Evolutionary conservation across 495 filamentous ascomycete genomes (phyloP).

Genomic region (Apodospora peruviana): DNA sequence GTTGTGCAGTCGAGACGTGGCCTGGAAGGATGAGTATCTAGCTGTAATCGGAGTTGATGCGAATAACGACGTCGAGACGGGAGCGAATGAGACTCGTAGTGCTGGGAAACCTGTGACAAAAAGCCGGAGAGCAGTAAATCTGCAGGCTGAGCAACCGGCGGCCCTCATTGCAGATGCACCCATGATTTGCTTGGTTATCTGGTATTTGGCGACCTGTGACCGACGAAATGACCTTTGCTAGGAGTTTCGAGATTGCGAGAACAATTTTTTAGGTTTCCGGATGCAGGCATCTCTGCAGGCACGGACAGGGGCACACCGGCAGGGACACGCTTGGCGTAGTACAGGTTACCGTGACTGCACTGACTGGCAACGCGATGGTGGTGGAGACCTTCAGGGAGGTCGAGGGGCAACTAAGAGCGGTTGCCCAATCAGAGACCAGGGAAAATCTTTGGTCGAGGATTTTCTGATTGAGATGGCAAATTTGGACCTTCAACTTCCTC

Average conservation of each 20-base stretch:
- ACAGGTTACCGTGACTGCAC: no score
- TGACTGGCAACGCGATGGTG: no score
- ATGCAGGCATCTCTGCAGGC: no score
- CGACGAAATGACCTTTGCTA: neutral
- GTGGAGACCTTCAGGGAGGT: no score
- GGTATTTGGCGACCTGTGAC: neutral
- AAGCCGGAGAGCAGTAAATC: constrained; percentile 17
- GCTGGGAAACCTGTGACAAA: constrained; percentile 10
- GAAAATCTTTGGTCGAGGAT: no score
- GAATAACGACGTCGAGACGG: neutral
- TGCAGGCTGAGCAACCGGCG: constrained; percentile 24
- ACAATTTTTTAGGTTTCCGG: no score
- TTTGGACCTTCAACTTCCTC: no score
- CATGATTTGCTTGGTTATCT: constrained; percentile 6
- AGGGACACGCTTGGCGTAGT: no score
- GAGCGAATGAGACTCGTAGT: neutral
- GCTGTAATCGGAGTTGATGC: constrained; percentile 1
- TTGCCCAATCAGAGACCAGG: no score
- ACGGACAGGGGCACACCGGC: no score
- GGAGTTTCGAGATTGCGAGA: neutral
- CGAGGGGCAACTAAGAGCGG: no score
- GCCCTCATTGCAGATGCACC: constrained; percentile 14
- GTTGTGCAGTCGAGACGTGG: constrained; percentile 7
- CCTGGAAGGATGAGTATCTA: constrained; percentile 19
- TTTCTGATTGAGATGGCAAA: no score